Evolutionary conservation across 2,329 filamentous ascomycete species (phyloP), one percentile per base, ranked within the genome.

Genomic region (Sphaerulina musiva): DNA sequence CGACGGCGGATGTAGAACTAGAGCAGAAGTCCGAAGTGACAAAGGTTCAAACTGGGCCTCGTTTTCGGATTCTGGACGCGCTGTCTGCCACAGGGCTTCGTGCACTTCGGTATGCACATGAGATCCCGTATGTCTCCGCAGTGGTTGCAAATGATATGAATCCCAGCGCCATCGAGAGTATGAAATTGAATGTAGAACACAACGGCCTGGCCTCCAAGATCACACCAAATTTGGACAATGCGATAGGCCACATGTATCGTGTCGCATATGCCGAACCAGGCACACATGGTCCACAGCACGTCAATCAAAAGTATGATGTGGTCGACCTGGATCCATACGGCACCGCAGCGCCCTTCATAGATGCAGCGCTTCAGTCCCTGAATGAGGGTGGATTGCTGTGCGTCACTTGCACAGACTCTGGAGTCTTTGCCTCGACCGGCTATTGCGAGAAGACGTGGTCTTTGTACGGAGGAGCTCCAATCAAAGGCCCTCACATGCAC

Each of bases 321-420:
- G 93, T 98, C 59, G 93, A 98, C 69, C 80, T 98, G 31, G 93
- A 98, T 69, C 93, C 93, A 0, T 98, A 98, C 65, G 93, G 93
- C 41, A 95, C 89, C 0, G 93, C 92, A 0, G 89, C 88, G 8
- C 87, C 89, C 1, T 98, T 98, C 70, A 80, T 98, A 51, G 93
- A 98, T 68, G 84, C 89, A 1, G 90, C 93, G 1, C 77, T 98
- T 7, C 91, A 96, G 72, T 83, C 88, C 1, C 80, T 96, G 6
- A 83, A 86, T 59, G 89, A 96, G 63, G 92, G 92, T 1, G 93
- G 93, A 3, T 77, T 98, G 39, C 79, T 98, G 4, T 96, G 91
- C 69, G 87, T 98, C 4, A 98, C 93, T 1, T 98, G 93, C 72
- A 98, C 93, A 0, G 93, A 98, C 70, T 91, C 92, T 8, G 90